These are phyloP conservation scores for Vachellia collinsii DNA, from an alignment of 306 rosid genomes.

Conservation along the genomic window DNA sequence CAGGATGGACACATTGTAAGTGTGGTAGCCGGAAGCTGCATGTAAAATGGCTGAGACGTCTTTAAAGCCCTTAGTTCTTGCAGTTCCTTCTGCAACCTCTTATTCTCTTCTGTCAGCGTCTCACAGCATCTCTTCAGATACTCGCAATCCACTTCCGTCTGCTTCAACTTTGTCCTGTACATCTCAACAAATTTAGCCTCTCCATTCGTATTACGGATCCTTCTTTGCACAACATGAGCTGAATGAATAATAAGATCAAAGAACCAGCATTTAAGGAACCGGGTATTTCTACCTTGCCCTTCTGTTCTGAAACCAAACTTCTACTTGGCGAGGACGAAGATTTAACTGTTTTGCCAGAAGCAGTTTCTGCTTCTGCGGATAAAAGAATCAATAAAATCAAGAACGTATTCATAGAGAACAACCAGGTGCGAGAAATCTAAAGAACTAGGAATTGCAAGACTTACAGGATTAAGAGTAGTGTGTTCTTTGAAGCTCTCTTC, in stretches of 20 bases:
- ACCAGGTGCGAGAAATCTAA: background rate
- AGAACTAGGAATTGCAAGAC: background rate
- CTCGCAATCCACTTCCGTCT: constrained; percentile 97
- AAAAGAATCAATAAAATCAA: background rate
- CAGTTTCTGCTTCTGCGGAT: constrained; percentile 80
- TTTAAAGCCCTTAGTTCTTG: constrained; percentile 92
- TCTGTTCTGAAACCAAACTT: constrained; percentile 99
- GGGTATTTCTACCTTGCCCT: constrained; percentile 74
- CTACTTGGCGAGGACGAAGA: constrained; percentile 98
- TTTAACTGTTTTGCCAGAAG: constrained; percentile 82
- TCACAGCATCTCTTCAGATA: constrained; percentile 91
- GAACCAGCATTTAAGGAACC: background rate
- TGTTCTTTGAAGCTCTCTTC: constrained; percentile 96
- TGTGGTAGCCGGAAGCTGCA: constrained; percentile 96
- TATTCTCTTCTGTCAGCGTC: constrained; percentile 89
- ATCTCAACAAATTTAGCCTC: background rate
- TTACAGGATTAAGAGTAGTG: constrained; percentile 89
- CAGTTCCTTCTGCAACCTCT: constrained; percentile 86
- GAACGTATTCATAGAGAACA: background rate
- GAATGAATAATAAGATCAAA: background rate
- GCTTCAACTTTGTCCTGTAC: constrained; percentile 91
- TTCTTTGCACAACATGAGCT: background rate
- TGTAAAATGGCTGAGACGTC: constrained; percentile 77
- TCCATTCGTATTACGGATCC: background rate
- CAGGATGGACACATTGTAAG: constrained; percentile 99